A percentile compares a stretch with the other conserved stretches of the same genome.
Conservation (phyloP, 2,329 filamentous ascomycete genomes). For the Hirsutella minnesotensis region DNA sequence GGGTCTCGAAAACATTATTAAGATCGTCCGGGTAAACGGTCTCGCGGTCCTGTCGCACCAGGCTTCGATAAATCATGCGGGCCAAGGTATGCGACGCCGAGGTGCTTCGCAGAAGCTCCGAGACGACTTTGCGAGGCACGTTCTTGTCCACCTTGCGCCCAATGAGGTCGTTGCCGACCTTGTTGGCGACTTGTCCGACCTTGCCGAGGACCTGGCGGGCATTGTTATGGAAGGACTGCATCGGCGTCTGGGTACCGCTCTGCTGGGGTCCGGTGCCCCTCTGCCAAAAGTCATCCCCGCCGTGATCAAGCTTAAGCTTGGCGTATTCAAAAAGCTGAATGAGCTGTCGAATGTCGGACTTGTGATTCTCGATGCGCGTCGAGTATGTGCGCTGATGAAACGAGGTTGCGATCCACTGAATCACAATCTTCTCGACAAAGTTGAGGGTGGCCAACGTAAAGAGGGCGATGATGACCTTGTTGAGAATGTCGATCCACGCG, state of each 20-base stretch:
- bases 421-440: slow-evolving; percentile 82
- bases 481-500: slow-evolving; percentile 64
- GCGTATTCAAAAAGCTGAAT: slow-evolving; percentile 55
- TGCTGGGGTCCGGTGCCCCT: slow-evolving; percentile 21
- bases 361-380: slow-evolving; percentile 83
- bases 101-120: slow-evolving; percentile 63
- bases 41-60: slow-evolving; percentile 62
- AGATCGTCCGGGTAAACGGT: slow-evolving; percentile 71
- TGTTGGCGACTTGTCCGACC: slow-evolving; percentile 75
- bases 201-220: slow-evolving; percentile 66
- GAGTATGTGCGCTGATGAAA: slow-evolving; percentile 89
- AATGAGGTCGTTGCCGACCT: slow-evolving; percentile 84
- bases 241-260: slow-evolving; percentile 61
- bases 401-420: slow-evolving; percentile 86
- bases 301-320: slow-evolving; percentile 55
- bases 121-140: slow-evolving; percentile 74
- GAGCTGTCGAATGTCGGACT: slow-evolving; percentile 63
- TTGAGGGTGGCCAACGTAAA: slow-evolving; percentile 74
- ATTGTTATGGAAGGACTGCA: slow-evolving; percentile 60
- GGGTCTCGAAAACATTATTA: slow-evolving; percentile 63
- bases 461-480: slow-evolving; percentile 78
- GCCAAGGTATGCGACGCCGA: slow-evolving; percentile 72
- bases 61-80: slow-evolving; percentile 77
- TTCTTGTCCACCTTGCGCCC: slow-evolving; percentile 60
- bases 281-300: slow-evolving; percentile 36